Conservation (phyloP, 1,284 basidiomycete species). For the Sanghuangporus baumii region DNA sequence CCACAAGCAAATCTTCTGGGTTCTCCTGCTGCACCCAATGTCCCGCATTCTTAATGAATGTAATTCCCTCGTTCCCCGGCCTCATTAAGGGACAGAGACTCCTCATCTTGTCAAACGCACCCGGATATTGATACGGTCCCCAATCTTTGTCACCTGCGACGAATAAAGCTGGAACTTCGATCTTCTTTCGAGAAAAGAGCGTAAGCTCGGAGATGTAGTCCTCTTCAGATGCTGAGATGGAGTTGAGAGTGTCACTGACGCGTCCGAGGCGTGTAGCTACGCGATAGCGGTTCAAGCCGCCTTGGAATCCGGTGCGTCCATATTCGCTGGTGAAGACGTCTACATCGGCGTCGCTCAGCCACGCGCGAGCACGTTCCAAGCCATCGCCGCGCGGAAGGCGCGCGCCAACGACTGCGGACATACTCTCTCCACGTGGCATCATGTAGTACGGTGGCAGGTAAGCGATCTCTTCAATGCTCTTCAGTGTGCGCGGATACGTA, state of each 20-base stretch:
- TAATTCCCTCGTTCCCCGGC: conserved; percentile 29
- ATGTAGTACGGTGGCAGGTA: conserved; percentile 56
- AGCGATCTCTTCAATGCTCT: conserved; percentile 32
- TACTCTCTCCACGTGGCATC: conserved; percentile 47
- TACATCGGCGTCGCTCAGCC: conserved; percentile 47
- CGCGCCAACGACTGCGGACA: conserved; percentile 41
- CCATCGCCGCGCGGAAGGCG: conserved; percentile 3
- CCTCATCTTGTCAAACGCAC: conserved; percentile 41
- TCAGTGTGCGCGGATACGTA: conserved; percentile 29
- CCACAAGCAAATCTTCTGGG: conserved; percentile 27
- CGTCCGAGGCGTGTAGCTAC: conserved; percentile 24
- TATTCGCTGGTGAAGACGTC: conserved; percentile 46
- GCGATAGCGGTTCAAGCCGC: conserved; percentile 53
- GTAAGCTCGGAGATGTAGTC: conserved; percentile 18
- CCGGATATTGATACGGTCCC: conserved; percentile 52
- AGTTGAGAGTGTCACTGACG: conserved; percentile 18
- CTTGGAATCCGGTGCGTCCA: conserved; percentile 52
- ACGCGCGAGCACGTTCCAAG: conserved; percentile 23
- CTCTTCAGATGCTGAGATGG: conserved; percentile 21
- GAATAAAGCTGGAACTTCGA: conserved; percentile 49
- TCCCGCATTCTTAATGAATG: conserved; percentile 52
- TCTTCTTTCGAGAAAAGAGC: conserved; percentile 28
- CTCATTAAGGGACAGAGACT: conserved; percentile 25
- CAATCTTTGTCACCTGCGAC: conserved; percentile 51
- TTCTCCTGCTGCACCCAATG: conserved; percentile 60